These are phyloP conservation scores for Saccharomycodes ludwigii DNA, from an alignment of 805 yeast species.

Conservation along the genomic window DNA sequence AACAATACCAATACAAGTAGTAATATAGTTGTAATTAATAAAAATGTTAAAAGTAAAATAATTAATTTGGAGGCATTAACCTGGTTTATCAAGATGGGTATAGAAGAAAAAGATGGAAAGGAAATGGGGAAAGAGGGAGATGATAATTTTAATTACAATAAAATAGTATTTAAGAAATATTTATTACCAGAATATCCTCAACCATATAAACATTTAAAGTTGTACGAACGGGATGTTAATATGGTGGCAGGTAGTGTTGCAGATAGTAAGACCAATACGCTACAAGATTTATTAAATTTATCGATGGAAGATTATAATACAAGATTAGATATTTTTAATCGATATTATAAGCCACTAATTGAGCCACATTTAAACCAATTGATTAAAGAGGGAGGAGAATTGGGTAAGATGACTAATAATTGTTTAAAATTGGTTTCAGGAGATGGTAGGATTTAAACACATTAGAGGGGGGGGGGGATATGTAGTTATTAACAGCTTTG, in stretches of 20 bases:
- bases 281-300: constrained; percentile 29
- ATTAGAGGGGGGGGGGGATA: too few relatives aligned
- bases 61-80: constrained; percentile 4
- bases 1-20: constrained; percentile 7
- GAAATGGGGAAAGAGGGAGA: constrained; percentile 6
- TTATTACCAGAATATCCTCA: constrained; percentile 44
- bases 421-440: too few relatives aligned
- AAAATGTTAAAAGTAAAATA: constrained; percentile 4
- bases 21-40: constrained; percentile 8
- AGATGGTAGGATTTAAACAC: too few relatives aligned
- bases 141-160: constrained; percentile 9
- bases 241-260: too few relatives aligned
- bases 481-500: too few relatives aligned
- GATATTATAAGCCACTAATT: constrained; percentile 39
- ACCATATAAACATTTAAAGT: constrained; percentile 51
- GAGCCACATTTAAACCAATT: constrained; percentile 35
- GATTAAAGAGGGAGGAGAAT: constrained; percentile 62
- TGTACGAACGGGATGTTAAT: constrained; percentile 36
- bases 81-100: not conserved
- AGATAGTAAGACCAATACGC: too few relatives aligned
- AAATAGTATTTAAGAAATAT: constrained; percentile 32
- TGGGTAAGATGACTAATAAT: constrained; percentile 38
- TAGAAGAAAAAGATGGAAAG: not conserved
- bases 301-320: constrained; percentile 52
- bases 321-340: constrained; percentile 40